Percentiles rank a stretch among this genome's conserved stretches.
Conservation (phyloP, 805 yeast species). For the Candida adriatica region DNA sequence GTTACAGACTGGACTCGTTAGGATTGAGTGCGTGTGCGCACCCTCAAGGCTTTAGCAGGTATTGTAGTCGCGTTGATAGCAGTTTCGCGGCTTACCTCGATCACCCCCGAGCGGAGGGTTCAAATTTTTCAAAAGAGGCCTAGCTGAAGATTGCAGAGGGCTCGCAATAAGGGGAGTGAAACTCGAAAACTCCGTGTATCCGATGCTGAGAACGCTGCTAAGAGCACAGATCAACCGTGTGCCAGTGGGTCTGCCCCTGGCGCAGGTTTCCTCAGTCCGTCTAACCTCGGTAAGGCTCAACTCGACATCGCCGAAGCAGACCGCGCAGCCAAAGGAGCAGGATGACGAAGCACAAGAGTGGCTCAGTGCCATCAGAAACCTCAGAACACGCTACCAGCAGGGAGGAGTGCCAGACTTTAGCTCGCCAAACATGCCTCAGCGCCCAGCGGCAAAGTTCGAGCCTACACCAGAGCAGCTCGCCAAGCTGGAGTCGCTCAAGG, state of each 20-base stretch:
- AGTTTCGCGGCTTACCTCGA: too few species aligned
- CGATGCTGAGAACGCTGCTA: conserved; percentile 13
- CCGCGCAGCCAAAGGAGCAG: conserved; percentile 5
- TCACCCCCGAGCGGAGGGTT: too few species aligned
- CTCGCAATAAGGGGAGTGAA: too few species aligned
- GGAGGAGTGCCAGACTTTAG: conserved; percentile 26
- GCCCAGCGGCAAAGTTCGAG: conserved; percentile 31
- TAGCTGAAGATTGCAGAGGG: too few species aligned
- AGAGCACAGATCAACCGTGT: conserved; percentile 3
- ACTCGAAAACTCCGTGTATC: too few species aligned
- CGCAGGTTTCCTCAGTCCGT: too few species aligned
- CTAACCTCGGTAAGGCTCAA: conserved; percentile 1
- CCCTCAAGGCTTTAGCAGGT: conserved; percentile 9
- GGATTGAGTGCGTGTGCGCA: conserved; percentile 1
- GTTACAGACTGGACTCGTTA: neutral
- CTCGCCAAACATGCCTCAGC: conserved; percentile 22
- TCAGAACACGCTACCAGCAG: conserved; percentile 27
- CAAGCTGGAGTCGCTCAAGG: conserved; percentile 44
- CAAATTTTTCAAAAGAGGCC: too few species aligned
- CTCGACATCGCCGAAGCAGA: conserved; percentile 2
- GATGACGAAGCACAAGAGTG: conserved; percentile 33
- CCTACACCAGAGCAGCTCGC: conserved; percentile 62
- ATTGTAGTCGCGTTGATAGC: too few species aligned
- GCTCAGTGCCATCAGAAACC: conserved; percentile 35
- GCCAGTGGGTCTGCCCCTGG: neutral